Evolutionary conservation across 208 protist species (phyloP).

Genomic region (Leptomonas pyrrhocoris): DNA sequence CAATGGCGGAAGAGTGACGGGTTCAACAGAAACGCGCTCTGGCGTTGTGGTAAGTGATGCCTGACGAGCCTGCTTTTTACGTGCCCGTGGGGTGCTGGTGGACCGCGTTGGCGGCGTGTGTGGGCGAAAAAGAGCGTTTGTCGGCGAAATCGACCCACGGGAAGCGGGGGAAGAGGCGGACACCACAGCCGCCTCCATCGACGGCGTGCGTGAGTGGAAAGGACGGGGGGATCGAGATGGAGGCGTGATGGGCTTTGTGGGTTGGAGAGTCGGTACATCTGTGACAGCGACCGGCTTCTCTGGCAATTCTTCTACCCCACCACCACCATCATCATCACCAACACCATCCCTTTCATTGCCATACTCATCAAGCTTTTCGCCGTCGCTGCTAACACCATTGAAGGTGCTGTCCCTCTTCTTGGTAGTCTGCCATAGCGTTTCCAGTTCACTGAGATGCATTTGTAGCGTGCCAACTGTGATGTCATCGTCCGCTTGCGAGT

Average conservation of each 20-base stretch:
- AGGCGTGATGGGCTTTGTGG: slow-evolving; percentile 5
- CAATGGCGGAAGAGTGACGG: slow-evolving; percentile 9
- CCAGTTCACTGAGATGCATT: slow-evolving; percentile 8
- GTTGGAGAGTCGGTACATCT: background rate
- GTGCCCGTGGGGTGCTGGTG: slow-evolving; percentile 9
- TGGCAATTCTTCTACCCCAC: background rate
- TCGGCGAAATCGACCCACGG: background rate
- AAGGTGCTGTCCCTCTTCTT: background rate
- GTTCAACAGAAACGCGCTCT: slow-evolving; percentile 5
- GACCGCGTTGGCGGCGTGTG: slow-evolving; percentile 3
- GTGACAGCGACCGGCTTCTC: background rate
- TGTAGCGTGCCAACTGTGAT: slow-evolving; percentile 8
- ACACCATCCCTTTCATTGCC: background rate
- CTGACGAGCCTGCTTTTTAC: background rate
- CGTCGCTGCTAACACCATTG: background rate
- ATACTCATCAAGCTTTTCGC: background rate
- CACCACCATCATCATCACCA: background rate
- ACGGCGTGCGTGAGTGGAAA: background rate
- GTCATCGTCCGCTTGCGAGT: background rate
- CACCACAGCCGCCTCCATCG: background rate
- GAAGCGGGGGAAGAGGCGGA: background rate
- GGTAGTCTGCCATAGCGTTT: slow-evolving; percentile 14
- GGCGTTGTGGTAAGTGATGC: background rate
- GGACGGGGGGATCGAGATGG: slow-evolving; percentile 3
- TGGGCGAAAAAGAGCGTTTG: background rate